phyloP scores from a whole-genome alignment of 1,139 yeast species.

The Sugiyamaella novakii region DNA sequence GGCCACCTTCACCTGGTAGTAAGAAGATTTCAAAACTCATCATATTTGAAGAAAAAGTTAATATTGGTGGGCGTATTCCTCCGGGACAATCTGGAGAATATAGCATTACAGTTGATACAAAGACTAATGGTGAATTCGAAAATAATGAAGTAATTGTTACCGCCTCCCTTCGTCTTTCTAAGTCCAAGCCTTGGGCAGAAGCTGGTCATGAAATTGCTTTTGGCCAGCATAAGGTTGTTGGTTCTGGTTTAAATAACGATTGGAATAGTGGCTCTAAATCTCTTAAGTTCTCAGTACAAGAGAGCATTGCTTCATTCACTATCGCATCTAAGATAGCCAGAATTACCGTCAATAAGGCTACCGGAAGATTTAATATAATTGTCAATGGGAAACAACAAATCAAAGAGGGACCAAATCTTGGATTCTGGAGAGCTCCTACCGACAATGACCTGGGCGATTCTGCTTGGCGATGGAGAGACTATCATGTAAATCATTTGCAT shows the following conservation, averaged over 20 bases:
- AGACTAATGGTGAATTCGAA: constrained; percentile 9
- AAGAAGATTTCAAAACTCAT: not conserved
- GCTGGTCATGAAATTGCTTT: constrained; percentile 40
- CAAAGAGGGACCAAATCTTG: constrained; percentile 27
- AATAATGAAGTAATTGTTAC: constrained; percentile 23
- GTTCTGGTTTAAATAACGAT: constrained; percentile 4
- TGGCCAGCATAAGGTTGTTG: constrained; percentile 32
- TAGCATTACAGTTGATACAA: constrained; percentile 13
- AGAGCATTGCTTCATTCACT: constrained; percentile 8
- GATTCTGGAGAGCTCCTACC: constrained; percentile 43
- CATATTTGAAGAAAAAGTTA: constrained; percentile 9
- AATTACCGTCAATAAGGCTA: constrained; percentile 24
- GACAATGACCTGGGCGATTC: constrained; percentile 38
- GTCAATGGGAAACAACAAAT: constrained; percentile 26
- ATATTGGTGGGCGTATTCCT: constrained; percentile 10
- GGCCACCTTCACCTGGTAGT: not conserved
- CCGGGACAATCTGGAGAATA: constrained; percentile 15
- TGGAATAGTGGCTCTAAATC: not conserved
- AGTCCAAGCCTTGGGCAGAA: constrained; percentile 30
- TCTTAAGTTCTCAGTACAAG: constrained; percentile 12
- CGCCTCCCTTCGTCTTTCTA: constrained; percentile 24
- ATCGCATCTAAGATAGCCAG: constrained; percentile 9
- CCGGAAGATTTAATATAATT: constrained; percentile 25
- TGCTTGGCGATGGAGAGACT: constrained; percentile 26
- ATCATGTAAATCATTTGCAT: constrained; percentile 29